A percentile compares a stretch with the other conserved stretches of the same genome.
Conservation (phyloP, 805 yeast genomes). For the Hagleromyces aurorensis region DNA sequence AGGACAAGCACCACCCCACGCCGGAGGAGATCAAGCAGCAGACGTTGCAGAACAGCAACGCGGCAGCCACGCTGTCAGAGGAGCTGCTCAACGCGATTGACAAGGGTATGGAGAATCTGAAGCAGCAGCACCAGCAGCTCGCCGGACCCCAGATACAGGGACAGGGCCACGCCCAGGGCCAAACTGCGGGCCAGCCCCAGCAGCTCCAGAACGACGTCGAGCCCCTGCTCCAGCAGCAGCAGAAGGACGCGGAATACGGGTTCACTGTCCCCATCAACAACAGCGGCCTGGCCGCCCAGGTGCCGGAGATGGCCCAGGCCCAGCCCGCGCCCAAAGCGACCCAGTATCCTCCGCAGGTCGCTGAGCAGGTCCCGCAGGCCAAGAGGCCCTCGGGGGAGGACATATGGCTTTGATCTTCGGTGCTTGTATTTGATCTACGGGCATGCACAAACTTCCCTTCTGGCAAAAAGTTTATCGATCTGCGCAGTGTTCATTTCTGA, state of each 20-base stretch:
- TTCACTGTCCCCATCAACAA: slow-evolving; percentile 17
- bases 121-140: slow-evolving; percentile 12
- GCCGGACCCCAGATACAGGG: slow-evolving; percentile 8
- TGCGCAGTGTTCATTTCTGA: too few relatives aligned
- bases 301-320: too few relatives aligned
- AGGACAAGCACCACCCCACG: slow-evolving; percentile 29
- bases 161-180: slow-evolving; percentile 13
- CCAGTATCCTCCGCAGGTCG: slow-evolving; percentile 18
- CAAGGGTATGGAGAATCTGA: slow-evolving; percentile 27
- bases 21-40: slow-evolving; percentile 31
- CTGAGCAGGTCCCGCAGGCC: slow-evolving; percentile 13
- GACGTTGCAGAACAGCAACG: slow-evolving; percentile 22
- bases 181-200: slow-evolving; percentile 12
- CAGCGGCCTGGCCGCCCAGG: slow-evolving; percentile 7
- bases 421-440: too few relatives aligned
- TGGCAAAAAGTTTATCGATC: too few relatives aligned
- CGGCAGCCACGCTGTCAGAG: slow-evolving; percentile 22
- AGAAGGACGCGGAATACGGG: slow-evolving; percentile 9
- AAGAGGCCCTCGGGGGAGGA: slow-evolving; percentile 21
- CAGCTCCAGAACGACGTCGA: slow-evolving; percentile 9
- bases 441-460: too few relatives aligned
- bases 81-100: slow-evolving; percentile 27
- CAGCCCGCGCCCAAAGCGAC: slow-evolving; percentile 9
- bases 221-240: slow-evolving; percentile 13
- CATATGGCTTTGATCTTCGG: slow-evolving; percentile 24